Base-by-base conservation (phyloP, 75 land plant species). In the Cunninghamia lanceolata region DNA sequence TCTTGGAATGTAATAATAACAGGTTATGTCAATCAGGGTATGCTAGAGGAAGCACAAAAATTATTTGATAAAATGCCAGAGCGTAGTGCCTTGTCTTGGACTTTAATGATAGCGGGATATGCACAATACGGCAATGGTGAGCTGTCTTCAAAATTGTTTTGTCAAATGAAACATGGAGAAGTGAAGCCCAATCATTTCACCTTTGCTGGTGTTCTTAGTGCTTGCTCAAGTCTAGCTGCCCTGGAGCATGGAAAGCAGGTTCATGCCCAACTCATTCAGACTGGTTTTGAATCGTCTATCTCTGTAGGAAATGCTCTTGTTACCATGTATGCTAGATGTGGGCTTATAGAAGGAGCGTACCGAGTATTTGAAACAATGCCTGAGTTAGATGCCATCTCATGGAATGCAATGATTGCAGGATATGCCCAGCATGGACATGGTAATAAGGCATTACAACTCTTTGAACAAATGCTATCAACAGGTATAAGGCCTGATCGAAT, bases 271-370 rank as follows among this genome's bases (percentile, higher is more conserved):
- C 80, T 84, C 35, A 52, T 91, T 39, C 88, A 82, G 19, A 80
- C 83, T 90, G 92, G 94, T 17, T 92, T 93, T 76, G 53, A 86
- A 83, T 88, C 87, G 0, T 87, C 90, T 68, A 14, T 86, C 10
- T 84, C 88, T 63, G 87, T 92, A 46, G 82, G 87, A 8, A 95
- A 92, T 87, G 90, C 95, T 84, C 86, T 93, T 66, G 86, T 95
- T 19, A 92, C 93, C 3, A 95, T 95, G 96, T 95, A 95, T 74
- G 88, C 92, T n/a, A 95, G 94, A 54, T 95, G 96, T 87, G 96
- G 96, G 7, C 82, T 56, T 43, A 81, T 88, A 54, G 83, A 86
- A 53, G 95, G 89, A 46, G 92, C 95, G 19, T 79, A 38, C 38
- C 75, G 52, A 53, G 68, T 92, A n/a, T 94, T 94, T 74, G 85